Percentiles rank a stretch among this genome's conserved stretches.
Conservation (phyloP, 1,284 basidiomycete species). For the Pseudozyma sp. region DNA sequence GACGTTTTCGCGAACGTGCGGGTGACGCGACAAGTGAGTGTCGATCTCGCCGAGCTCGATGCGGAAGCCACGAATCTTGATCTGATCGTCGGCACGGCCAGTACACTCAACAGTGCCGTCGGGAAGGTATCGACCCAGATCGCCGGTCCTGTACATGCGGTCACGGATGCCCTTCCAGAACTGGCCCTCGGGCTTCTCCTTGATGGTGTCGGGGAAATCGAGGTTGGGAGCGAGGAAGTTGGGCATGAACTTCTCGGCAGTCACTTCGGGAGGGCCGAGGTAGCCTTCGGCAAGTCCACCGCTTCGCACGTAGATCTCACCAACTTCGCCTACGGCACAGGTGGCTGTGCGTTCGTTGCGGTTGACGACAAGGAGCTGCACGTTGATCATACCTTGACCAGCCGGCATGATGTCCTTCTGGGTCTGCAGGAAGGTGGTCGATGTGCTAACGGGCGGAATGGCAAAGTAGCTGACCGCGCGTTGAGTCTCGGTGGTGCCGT, state of each 20-base stretch:
- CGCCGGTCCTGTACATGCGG: conserved; percentile 96
- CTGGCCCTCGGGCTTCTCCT: conserved; percentile 58
- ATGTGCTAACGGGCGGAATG: conserved; percentile 85
- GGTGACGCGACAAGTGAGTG: conserved; percentile 92
- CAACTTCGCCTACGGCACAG: conserved; percentile 95
- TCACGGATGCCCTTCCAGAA: conserved; percentile 96
- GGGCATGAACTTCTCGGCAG: conserved; percentile 74
- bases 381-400: conserved; percentile 96
- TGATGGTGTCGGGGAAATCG: conserved; percentile 58
- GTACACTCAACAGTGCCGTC: conserved; percentile 96
- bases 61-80: conserved; percentile 99
- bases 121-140: conserved; percentile 93
- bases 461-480: conserved; percentile 97
- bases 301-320: conserved; percentile 97
- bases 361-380: conserved; percentile 97
- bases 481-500: conserved; percentile 99
- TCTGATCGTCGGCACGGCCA: conserved; percentile 96
- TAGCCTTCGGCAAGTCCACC: conserved; percentile 97
- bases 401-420: conserved; percentile 99
- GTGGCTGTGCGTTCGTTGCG: conserved; percentile 86
- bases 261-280: conserved; percentile 81
- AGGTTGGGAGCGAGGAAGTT: conserved; percentile 66
- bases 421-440: conserved; percentile 88
- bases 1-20: conserved; percentile 93
- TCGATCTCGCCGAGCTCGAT: conserved; percentile 99